Evolutionary conservation across 2,329 filamentous ascomycete genomes (phyloP).

Genomic region (Aspergillus aculeatus): DNA sequence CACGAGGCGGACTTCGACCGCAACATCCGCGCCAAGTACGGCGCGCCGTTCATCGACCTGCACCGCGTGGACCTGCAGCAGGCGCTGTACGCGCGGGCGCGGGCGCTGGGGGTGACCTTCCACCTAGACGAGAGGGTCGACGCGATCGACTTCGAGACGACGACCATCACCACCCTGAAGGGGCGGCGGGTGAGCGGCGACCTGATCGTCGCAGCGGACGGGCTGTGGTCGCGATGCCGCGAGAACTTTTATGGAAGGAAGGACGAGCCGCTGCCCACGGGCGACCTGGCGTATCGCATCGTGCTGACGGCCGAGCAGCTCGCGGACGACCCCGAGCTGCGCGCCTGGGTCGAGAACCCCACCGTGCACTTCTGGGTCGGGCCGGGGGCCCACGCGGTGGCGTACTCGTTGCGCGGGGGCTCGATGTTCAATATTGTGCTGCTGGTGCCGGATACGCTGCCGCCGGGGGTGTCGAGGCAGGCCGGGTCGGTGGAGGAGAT

Average conservation of each 20-base stretch:
- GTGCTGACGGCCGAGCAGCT: conserved; percentile 55
- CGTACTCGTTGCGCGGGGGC: conserved; percentile 58
- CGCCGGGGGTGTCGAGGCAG: conserved; percentile 52
- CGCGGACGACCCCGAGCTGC: conserved; percentile 48
- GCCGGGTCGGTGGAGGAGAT: conserved; percentile 61
- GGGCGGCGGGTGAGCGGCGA: conserved; percentile 51
- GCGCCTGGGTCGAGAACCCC: conserved; percentile 53
- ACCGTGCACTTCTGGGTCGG: conserved; percentile 64
- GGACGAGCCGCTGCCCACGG: conserved; percentile 57
- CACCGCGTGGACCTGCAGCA: conserved; percentile 63
- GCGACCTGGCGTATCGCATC: conserved; percentile 65
- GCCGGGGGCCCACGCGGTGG: conserved; percentile 60
- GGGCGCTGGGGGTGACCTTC: conserved; percentile 54
- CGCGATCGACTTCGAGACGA: conserved; percentile 37
- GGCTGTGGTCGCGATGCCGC: conserved; percentile 61
- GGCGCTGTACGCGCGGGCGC: conserved; percentile 52
- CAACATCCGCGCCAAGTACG: conserved; percentile 56
- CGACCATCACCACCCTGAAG: conserved; percentile 38
- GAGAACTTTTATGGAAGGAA: conserved; percentile 48
- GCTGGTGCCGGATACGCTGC: conserved; percentile 63
- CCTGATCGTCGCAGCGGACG: conserved; percentile 63
- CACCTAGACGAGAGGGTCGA: conserved; percentile 50
- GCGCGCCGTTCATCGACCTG: conserved; percentile 58
- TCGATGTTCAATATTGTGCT: conserved; percentile 66
- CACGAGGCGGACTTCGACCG: conserved; percentile 53